Percentiles rank a stretch among this genome's conserved stretches.
Conservation (phyloP, 306 rosid species). For the Styphnolobium japonicum region DNA sequence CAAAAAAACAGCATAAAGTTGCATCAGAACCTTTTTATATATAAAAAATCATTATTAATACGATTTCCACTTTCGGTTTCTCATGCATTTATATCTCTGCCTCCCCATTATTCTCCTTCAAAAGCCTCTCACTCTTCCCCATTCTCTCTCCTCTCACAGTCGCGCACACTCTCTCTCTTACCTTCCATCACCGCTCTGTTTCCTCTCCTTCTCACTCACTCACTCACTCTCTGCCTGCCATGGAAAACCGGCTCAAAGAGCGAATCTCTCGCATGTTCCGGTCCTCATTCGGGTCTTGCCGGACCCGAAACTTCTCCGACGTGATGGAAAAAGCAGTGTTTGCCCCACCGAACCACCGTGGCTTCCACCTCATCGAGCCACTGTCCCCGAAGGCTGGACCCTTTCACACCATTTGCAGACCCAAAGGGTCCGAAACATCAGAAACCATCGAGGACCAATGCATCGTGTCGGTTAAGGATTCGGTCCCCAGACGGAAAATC, state of each 20-base stretch:
- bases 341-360: conserved; percentile 24
- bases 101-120: neutral
- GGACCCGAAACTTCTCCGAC: conserved; percentile 61
- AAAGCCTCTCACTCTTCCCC: neutral
- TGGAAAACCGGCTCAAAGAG: conserved; percentile 71
- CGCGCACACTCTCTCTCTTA: neutral
- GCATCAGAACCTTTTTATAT: neutral
- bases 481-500: conserved; percentile 49
- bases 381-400: conserved; percentile 32
- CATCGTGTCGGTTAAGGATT: conserved; percentile 38
- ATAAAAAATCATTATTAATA: conserved; percentile 10
- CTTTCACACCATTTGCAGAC: conserved; percentile 44
- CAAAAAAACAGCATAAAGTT: conserved; percentile 34
- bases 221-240: conserved; percentile 6
- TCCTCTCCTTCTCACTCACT: neutral
- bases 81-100: conserved; percentile 43
- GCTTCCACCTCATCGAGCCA: conserved; percentile 33
- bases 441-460: conserved; percentile 20
- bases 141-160: neutral
- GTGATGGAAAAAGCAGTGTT: conserved; percentile 61
- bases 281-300: conserved; percentile 75
- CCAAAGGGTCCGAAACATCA: conserved; percentile 34
- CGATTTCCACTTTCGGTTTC: conserved; percentile 26
- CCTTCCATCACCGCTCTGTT: neutral
- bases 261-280: conserved; percentile 85